Base-by-base conservation (phyloP, 768 basidiomycete species). In the Lactifluus pinguis region DNA sequence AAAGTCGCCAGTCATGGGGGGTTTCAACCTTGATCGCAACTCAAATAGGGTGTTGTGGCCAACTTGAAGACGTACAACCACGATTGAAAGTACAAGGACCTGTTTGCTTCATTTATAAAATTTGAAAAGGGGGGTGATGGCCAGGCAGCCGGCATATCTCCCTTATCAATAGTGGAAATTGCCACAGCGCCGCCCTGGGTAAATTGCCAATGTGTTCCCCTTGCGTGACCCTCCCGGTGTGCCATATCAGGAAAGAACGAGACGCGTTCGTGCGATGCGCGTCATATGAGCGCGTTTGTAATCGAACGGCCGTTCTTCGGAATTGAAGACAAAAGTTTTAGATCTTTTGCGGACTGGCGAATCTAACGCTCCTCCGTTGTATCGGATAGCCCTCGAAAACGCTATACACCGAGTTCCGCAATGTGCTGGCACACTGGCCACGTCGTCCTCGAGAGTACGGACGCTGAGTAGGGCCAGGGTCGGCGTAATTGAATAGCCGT, bases 201-300 rank as follows among this genome's bases (percentile, higher is more conserved):
- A 39, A 61, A 61, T 55, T 56, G 44, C 41, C 52, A 61, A 56
- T 50, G 34, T 8, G 30, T 38, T 8, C 21, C 19, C 38, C 41
- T 30, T 38, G 61, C 52, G 47, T 53, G 56, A 62, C 38, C 4
- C 29, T 32, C 52, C 36, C 47, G 58, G 34, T 32, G 17, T 14
- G 25, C 55, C 51, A 57, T 41, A 57, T 32, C 17, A 25, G 49
- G 55, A 45, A 54, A 49, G 52, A 45, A 39, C 52, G 17, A 53
- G 61, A 58, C 61, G 61, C 56, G 61, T 58, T 30, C 15, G 49
- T 53, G 39, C 45, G 45, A 42, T 34, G 39, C 19, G 45, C 10
- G 47, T 62, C 61, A 62, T 56, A 58, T 62, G 61, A 62, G 61
- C 61, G 61, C 61, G 56, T 62, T 51, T 36, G 51, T 53, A 57